Conservation (phyloP, 2,329 filamentous ascomycete genomes). For the Talaromyces sp. region DNA sequence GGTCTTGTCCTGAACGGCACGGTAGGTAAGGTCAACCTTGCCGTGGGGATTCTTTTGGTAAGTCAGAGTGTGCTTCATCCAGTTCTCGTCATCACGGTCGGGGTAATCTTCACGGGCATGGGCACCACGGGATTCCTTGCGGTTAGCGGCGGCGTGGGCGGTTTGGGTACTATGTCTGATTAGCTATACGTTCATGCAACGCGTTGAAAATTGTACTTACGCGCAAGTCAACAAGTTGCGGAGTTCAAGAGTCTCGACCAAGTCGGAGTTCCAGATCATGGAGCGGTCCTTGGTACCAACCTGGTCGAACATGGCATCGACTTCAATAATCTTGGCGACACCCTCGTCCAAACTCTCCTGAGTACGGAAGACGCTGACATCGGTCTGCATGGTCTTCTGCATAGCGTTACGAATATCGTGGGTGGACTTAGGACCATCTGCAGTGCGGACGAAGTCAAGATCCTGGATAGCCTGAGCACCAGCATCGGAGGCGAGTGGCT, state of each 20-base stretch:
- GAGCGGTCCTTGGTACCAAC: slow-evolving; percentile 96
- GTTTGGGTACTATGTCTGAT: slow-evolving; percentile 69
- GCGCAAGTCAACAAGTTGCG: slow-evolving; percentile 95
- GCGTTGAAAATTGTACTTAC: slow-evolving; percentile 55
- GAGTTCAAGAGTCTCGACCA: slow-evolving; percentile 93
- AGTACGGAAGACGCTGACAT: slow-evolving; percentile 94
- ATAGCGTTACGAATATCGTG: slow-evolving; percentile 84
- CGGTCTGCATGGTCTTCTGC: slow-evolving; percentile 98
- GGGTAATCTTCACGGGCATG: slow-evolving; percentile 97
- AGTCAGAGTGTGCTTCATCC: slow-evolving; percentile 99
- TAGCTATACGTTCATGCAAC: slow-evolving; percentile 12
- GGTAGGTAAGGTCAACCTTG: slow-evolving; percentile 81
- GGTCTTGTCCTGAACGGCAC: slow-evolving; percentile 75
- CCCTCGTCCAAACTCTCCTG: slow-evolving; percentile 92
- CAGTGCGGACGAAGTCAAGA: slow-evolving; percentile 79
- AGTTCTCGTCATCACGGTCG: slow-evolving; percentile 89
- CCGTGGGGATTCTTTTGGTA: slow-evolving; percentile 93
- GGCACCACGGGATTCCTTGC: slow-evolving; percentile 95
- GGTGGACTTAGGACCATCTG: slow-evolving; percentile 81
- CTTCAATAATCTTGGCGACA: slow-evolving; percentile 79
- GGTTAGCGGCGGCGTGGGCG: slow-evolving; percentile 80
- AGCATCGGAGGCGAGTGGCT: slow-evolving; percentile 77
- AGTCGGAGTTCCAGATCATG: slow-evolving; percentile 99
- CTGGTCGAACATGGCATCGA: slow-evolving; percentile 75
- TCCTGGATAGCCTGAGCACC: slow-evolving; percentile 82